Percentiles rank a stretch among this genome's conserved stretches.
phyloP scores from a whole-genome alignment of 345 rosid genomes.

The Salix exigua region DNA sequence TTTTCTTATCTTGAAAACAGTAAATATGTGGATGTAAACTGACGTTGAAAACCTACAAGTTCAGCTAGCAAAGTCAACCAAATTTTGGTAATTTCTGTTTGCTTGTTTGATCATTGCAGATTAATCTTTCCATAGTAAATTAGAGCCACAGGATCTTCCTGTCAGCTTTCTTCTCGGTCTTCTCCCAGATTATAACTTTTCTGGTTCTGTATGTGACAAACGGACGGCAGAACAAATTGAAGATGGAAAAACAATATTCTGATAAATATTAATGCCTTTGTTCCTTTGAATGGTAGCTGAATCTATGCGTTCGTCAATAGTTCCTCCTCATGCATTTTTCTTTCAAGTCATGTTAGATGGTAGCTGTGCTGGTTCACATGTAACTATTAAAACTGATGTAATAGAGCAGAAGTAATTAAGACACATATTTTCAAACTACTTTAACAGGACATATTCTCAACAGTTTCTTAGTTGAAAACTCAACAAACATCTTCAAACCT shows the following conservation, averaged over 20 bases:
- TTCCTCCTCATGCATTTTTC: not conserved
- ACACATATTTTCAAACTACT: too few relatives aligned
- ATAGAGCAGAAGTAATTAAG: not conserved
- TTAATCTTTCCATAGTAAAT: not conserved
- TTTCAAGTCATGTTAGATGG: not conserved
- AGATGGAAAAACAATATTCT: not conserved
- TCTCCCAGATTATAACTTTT: too few relatives aligned
- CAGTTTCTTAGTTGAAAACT: not conserved
- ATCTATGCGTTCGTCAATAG: not conserved
- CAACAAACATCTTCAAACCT: not conserved
- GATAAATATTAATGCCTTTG: not conserved
- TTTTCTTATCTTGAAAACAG: too few relatives aligned
- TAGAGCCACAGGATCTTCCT: not conserved
- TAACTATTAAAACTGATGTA: not conserved
- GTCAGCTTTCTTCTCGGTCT: too few relatives aligned
- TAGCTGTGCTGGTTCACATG: not conserved
- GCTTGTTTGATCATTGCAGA: not conserved
- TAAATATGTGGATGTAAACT: too few relatives aligned
- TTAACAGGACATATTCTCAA: not conserved
- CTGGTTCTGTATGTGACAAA: too few relatives aligned
- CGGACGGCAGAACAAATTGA: not conserved
- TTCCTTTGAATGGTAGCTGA: conserved; percentile 12
- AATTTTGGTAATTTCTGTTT: not conserved
- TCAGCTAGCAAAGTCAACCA: too few relatives aligned
- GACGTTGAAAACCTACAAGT: too few relatives aligned